phyloP scores from a whole-genome alignment of 768 basidiomycete species.

The Amanita fuliginea region DNA sequence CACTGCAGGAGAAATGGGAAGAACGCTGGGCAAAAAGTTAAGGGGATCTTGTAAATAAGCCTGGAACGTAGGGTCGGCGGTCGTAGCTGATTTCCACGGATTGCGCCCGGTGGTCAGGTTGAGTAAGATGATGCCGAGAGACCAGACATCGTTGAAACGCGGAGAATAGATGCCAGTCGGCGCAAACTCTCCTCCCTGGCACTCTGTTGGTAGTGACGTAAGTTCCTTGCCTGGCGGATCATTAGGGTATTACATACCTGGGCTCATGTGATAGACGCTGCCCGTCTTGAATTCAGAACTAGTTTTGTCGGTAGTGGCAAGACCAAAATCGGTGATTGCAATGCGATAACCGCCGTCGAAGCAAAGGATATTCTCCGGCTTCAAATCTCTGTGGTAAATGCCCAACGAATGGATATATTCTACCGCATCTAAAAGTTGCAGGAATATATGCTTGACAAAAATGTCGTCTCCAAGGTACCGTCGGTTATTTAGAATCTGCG shows the following conservation, averaged over 20 bases:
- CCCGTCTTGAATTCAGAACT: conserved; percentile 90
- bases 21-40: conserved; percentile 78
- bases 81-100: conserved; percentile 87
- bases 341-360: conserved; percentile 67
- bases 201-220: conserved; percentile 46
- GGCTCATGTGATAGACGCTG: conserved; percentile 98
- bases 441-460: conserved; percentile 82
- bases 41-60: conserved; percentile 76
- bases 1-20: conserved; percentile 70
- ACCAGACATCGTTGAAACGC: conserved; percentile 90
- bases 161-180: conserved; percentile 70
- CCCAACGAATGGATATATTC: conserved; percentile 86
- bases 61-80: conserved; percentile 82
- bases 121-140: conserved; percentile 89
- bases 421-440: conserved; percentile 89
- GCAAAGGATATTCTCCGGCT: conserved; percentile 93
- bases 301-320: conserved; percentile 78
- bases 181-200: conserved; percentile 75
- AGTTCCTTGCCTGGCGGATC: not conserved
- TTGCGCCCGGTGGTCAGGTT: conserved; percentile 93
- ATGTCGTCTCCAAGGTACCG: conserved; percentile 77
- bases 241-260: conserved; percentile 42
- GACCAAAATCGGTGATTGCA: conserved; percentile 90
- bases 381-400: conserved; percentile 94
- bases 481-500: conserved; percentile 71